phyloP scores from a whole-genome alignment of 202 grass and related monocot species.

The Setaria italica region DNA sequence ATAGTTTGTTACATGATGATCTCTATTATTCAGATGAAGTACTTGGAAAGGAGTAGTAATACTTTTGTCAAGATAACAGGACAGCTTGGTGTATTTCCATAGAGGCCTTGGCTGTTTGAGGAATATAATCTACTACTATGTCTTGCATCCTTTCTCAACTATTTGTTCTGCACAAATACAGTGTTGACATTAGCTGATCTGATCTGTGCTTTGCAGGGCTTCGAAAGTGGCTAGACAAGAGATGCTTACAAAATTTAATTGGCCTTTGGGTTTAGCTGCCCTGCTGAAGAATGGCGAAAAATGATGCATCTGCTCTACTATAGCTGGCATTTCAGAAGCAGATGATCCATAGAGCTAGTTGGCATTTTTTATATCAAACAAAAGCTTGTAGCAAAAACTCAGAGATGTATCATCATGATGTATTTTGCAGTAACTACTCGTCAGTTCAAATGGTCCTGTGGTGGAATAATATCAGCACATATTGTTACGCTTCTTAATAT shows the following conservation, averaged over 20 bases:
- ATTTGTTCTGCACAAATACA: not conserved
- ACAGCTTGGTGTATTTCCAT: not conserved
- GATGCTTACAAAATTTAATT: conserved; percentile 54
- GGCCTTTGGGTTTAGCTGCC: conserved; percentile 68
- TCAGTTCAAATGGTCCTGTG: not conserved
- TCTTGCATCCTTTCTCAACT: not conserved
- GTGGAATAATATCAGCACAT: conserved; percentile 41
- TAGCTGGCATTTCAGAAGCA: not conserved
- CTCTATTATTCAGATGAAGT: not conserved
- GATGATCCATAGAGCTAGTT: conserved; percentile 13
- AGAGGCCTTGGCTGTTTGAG: not conserved
- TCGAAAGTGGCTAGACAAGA: conserved; percentile 61
- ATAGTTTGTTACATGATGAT: not conserved
- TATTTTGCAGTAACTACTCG: not conserved
- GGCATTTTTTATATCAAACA: conserved; percentile 20
- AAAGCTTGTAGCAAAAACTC: conserved; percentile 20
- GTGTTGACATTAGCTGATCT: not conserved
- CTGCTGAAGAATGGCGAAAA: conserved; percentile 65
- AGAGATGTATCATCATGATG: not conserved
- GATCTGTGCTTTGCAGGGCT: conserved; percentile 52
- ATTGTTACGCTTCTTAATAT: not conserved
- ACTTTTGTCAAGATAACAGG: not conserved
- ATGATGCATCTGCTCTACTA: conserved; percentile 26
- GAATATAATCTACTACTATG: not conserved
- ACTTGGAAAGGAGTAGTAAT: not conserved